phyloP scores from a whole-genome alignment of 371 early-diverging fungal species.

The Mucor irregularis region DNA sequence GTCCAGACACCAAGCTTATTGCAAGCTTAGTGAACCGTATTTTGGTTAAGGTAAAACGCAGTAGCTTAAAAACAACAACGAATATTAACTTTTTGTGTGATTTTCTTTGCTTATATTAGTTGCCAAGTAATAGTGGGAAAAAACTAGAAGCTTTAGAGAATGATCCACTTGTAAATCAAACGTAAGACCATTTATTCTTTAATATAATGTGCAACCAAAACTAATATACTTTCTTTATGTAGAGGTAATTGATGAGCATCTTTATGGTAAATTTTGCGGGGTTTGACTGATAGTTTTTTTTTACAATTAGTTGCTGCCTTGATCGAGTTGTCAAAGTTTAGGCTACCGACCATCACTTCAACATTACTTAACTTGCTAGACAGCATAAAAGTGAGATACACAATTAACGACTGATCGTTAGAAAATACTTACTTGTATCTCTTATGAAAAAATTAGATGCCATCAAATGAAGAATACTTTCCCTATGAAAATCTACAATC shows the following conservation, averaged over 20 bases:
- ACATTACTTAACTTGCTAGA: constrained; percentile 59
- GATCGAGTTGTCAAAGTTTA: constrained; percentile 67
- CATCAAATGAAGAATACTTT: constrained; percentile 54
- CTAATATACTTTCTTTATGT: background rate
- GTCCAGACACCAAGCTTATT: constrained; percentile 46
- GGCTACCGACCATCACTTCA: constrained; percentile 57
- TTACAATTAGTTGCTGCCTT: constrained; percentile 53
- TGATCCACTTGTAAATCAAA: constrained; percentile 67
- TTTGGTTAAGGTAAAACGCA: constrained; percentile 30
- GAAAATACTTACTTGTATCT: too few species aligned
- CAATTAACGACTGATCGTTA: background rate
- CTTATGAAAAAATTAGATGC: too few species aligned
- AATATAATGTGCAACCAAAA: background rate
- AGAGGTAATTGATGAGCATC: constrained; percentile 14
- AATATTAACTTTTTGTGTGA: background rate
- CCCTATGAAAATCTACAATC: constrained; percentile 68
- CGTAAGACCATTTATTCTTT: constrained; percentile 21
- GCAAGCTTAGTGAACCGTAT: constrained; percentile 44
- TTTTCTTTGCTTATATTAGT: constrained; percentile 27
- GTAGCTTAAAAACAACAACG: background rate
- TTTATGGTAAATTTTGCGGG: constrained; percentile 5
- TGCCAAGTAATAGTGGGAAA: constrained; percentile 60
- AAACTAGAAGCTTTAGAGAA: constrained; percentile 55
- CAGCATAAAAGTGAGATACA: constrained; percentile 56
- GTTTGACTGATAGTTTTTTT: constrained; percentile 1